Evolutionary conservation across 352 stramenopile genomes (phyloP).

Genomic region (Globisporangium nunn): DNA sequence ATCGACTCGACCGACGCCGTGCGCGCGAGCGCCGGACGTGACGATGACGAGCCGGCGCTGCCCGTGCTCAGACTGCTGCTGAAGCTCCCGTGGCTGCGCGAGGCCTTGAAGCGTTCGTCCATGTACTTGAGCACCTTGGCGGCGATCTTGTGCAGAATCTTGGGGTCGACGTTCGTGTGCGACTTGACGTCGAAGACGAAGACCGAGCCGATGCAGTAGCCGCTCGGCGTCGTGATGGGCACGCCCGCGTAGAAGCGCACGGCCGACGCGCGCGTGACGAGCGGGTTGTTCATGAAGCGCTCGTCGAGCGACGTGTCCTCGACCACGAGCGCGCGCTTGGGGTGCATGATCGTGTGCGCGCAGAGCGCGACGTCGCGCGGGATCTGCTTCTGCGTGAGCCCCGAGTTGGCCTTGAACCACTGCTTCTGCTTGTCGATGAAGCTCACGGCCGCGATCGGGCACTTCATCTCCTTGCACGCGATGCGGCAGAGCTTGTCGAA

Average conservation of each 20-base stretch:
- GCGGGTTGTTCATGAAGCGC: slow-evolving; percentile 77
- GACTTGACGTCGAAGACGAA: slow-evolving; percentile 85
- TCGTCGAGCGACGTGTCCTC: slow-evolving; percentile 79
- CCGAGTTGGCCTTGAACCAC: slow-evolving; percentile 85
- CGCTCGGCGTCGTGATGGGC: slow-evolving; percentile 68
- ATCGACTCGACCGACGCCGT: slow-evolving; percentile 19
- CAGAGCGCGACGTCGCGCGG: slow-evolving; percentile 77
- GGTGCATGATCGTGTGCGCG: slow-evolving; percentile 84
- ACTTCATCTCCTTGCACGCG: slow-evolving; percentile 87
- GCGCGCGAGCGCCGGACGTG: slow-evolving; percentile 16
- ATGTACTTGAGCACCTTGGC: slow-evolving; percentile 87
- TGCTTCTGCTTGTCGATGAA: slow-evolving; percentile 85
- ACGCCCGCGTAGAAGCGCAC: slow-evolving; percentile 82
- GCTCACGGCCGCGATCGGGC: slow-evolving; percentile 76
- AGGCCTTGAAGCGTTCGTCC: slow-evolving; percentile 69
- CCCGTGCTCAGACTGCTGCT: slow-evolving; percentile 14
- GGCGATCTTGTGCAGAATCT: slow-evolving; percentile 83
- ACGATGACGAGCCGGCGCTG: slow-evolving; percentile 7
- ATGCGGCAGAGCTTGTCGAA: slow-evolving; percentile 86
- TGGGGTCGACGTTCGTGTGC: slow-evolving; percentile 66
- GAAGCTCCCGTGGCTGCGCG: slow-evolving; percentile 14
- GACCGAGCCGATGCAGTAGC: slow-evolving; percentile 77
- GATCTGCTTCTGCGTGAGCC: slow-evolving; percentile 80
- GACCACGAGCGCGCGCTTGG: slow-evolving; percentile 72
- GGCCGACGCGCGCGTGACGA: slow-evolving; percentile 73